phyloP scores from a whole-genome alignment of 306 rosid species.

The Lablab purpureus region DNA sequence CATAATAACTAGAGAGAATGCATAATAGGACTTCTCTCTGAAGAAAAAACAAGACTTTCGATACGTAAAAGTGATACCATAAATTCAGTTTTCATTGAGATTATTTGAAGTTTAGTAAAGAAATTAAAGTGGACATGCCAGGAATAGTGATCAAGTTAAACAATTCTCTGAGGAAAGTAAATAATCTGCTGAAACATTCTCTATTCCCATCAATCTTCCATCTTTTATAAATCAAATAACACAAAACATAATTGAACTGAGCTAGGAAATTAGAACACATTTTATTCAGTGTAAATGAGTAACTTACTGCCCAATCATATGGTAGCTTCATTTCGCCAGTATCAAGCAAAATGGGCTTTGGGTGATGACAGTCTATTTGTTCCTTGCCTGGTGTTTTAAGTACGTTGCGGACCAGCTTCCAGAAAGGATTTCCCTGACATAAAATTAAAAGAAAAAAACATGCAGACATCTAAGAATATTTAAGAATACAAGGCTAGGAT shows the following conservation, averaged over 20 bases:
- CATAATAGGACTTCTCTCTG: slow-evolving; percentile 2
- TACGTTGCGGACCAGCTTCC: slow-evolving; percentile 79
- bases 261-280: slow-evolving; percentile 12
- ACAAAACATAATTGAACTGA: slow-evolving; percentile 39
- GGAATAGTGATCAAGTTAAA: slow-evolving; percentile 16
- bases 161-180: slow-evolving; percentile 17
- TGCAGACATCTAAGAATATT: slow-evolving; percentile 26
- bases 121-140: slow-evolving; percentile 20
- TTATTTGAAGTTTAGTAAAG: slow-evolving; percentile 9
- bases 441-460: slow-evolving; percentile 32
- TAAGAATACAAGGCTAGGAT: slow-evolving; percentile 28
- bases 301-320: slow-evolving; percentile 97
- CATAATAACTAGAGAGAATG: slow-evolving; percentile 27
- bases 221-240: slow-evolving; percentile 18
- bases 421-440: slow-evolving; percentile 88
- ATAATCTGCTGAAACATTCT: slow-evolving; percentile 11
- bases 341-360: slow-evolving; percentile 96
- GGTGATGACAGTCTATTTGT: slow-evolving; percentile 81
- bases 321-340: slow-evolving; percentile 97
- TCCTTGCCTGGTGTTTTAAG: slow-evolving; percentile 76
- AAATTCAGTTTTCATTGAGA: slow-evolving; percentile 6
- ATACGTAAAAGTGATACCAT: background rate
- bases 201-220: slow-evolving; percentile 26
- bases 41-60: background rate
- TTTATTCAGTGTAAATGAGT: slow-evolving; percentile 38